These are phyloP conservation scores for Termitomyces sp. DNA, from an alignment of 768 basidiomycete species.

Conservation along the genomic window DNA sequence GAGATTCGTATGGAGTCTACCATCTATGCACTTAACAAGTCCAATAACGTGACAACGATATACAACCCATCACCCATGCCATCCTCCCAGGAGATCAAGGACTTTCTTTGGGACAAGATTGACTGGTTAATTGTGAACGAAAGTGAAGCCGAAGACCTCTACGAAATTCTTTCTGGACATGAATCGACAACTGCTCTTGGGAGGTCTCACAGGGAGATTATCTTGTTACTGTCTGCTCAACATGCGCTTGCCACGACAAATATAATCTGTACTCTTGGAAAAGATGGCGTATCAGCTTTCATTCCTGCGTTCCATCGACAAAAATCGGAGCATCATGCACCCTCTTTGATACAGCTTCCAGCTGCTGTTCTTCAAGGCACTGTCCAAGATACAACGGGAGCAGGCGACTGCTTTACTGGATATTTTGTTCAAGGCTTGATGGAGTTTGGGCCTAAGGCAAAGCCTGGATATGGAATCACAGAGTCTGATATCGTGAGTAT, in stretches of 20 bases:
- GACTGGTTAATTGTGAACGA: slow-evolving; percentile 55
- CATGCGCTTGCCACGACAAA: slow-evolving; percentile 29
- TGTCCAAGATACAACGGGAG: slow-evolving; percentile 52
- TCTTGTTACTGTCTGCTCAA: slow-evolving; percentile 16
- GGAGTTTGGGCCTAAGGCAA: slow-evolving; percentile 25
- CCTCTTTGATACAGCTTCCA: slow-evolving; percentile 33
- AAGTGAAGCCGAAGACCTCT: slow-evolving; percentile 37
- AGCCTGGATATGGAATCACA: slow-evolving; percentile 19
- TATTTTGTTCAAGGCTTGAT: slow-evolving; percentile 55
- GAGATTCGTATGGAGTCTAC: slow-evolving; percentile 46
- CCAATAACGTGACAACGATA: slow-evolving; percentile 26
- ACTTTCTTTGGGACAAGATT: slow-evolving; percentile 45
- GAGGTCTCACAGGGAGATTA: slow-evolving; percentile 7
- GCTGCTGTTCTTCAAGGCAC: slow-evolving; percentile 37
- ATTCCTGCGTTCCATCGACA: slow-evolving; percentile 23
- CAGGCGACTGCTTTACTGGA: slow-evolving; percentile 61
- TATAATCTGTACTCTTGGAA: slow-evolving; percentile 53
- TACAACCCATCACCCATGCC: slow-evolving; percentile 60
- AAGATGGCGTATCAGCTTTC: slow-evolving; percentile 41
- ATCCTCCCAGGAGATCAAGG: slow-evolving; percentile 26
- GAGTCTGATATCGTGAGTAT: slow-evolving; percentile 27
- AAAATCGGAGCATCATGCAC: slow-evolving; percentile 10
- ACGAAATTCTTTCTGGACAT: slow-evolving; percentile 17
- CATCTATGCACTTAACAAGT: slow-evolving; percentile 24
- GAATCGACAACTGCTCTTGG: slow-evolving; percentile 4